phyloP scores from a whole-genome alignment of 352 stramenopile genomes.

The Globisporangium uncinulatum region DNA sequence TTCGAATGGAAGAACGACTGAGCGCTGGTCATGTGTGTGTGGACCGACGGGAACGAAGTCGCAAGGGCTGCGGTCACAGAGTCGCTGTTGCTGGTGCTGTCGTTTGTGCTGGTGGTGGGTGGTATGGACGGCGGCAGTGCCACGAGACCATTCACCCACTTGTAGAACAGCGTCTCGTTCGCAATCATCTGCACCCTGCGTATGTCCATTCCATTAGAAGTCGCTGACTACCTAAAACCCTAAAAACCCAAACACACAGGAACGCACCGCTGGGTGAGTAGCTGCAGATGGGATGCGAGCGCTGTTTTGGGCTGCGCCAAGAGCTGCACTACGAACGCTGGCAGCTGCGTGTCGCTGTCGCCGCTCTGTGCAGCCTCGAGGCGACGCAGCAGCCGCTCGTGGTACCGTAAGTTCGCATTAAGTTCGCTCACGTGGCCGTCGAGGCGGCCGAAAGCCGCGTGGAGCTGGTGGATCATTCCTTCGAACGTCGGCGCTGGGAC shows the following conservation, averaged over 20 bases:
- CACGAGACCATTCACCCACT: conserved; percentile 62
- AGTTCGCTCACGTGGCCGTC: conserved; percentile 33
- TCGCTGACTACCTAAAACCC: neutral
- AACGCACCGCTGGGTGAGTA: conserved; percentile 33
- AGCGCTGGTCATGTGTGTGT: conserved; percentile 20
- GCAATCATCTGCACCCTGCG: conserved; percentile 49
- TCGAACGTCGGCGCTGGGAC: conserved; percentile 12
- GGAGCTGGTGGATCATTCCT: conserved; percentile 30
- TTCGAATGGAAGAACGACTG: conserved; percentile 26
- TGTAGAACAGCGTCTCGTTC: conserved; percentile 62
- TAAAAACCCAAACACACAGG: neutral
- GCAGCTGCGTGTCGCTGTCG: conserved; percentile 18
- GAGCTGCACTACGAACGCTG: conserved; percentile 36
- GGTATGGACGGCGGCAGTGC: neutral
- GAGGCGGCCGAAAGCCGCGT: conserved; percentile 37
- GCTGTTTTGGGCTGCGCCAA: conserved; percentile 20
- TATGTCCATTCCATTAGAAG: neutral
- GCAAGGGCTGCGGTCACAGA: neutral
- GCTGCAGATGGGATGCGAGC: conserved; percentile 34
- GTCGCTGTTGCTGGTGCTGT: too few relatives aligned
- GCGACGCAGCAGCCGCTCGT: conserved; percentile 33
- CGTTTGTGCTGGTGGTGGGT: neutral
- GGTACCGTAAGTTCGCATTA: conserved; percentile 23
- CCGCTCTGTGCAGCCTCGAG: conserved; percentile 28
- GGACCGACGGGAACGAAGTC: conserved; percentile 10